Evolutionary conservation across 306 rosid genomes (phyloP).

Genomic region (Vigna trinervia): DNA sequence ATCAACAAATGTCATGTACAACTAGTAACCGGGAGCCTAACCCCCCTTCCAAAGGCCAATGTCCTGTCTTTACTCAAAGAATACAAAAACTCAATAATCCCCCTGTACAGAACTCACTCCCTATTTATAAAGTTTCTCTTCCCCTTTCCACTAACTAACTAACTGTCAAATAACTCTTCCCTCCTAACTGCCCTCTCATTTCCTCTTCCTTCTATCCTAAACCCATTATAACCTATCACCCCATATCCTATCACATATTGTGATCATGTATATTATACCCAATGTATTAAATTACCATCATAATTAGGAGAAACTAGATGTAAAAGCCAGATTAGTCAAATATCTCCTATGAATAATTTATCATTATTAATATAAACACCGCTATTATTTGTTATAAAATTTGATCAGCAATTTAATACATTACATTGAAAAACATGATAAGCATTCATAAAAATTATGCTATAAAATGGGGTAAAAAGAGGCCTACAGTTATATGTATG

Average conservation of each 20-base stretch:
- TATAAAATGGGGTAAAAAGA: not conserved
- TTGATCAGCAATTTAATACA: not conserved
- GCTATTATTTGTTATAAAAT: not conserved
- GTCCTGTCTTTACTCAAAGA: too few species aligned
- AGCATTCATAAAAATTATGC: not conserved
- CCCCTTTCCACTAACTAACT: too few species aligned
- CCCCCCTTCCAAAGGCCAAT: too few species aligned
- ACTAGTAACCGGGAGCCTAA: too few species aligned
- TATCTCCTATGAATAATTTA: not conserved
- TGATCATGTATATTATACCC: not conserved
- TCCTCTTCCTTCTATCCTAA: too few species aligned
- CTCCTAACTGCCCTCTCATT: too few species aligned
- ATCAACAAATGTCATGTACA: too few species aligned
- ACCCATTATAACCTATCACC: too few species aligned
- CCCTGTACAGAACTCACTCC: too few species aligned
- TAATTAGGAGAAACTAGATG: constrained; percentile 19
- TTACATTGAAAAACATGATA: constrained; percentile 8
- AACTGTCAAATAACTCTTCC: too few species aligned
- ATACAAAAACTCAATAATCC: too few species aligned
- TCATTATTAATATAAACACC: not conserved
- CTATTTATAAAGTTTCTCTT: too few species aligned
- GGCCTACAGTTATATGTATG: not conserved
- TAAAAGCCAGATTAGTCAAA: constrained; percentile 15
- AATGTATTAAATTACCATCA: not conserved
- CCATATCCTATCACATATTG: not conserved